These are phyloP conservation scores for Paraleonurus japonicus DNA, from an alignment of 257 asterid genomes.

Conservation along the genomic window DNA sequence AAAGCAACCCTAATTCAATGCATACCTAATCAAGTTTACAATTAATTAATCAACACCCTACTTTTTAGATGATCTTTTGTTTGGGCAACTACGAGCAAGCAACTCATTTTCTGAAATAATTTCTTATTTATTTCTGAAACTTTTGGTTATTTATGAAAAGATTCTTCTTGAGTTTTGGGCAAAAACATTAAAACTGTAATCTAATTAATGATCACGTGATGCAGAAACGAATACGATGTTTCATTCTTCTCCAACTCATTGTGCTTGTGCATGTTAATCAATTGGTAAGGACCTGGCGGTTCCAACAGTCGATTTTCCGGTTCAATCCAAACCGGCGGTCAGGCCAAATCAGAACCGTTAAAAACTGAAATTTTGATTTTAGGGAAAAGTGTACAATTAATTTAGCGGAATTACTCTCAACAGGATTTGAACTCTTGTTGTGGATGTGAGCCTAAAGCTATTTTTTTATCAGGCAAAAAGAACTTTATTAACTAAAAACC, in stretches of 20 bases:
- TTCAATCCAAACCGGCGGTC: too few relatives aligned
- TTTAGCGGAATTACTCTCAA: too few relatives aligned
- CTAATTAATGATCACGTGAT: constrained; percentile 19
- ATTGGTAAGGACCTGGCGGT: too few relatives aligned
- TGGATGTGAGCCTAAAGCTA: too few relatives aligned
- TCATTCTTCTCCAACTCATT: neutral
- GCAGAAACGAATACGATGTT: constrained; percentile 16
- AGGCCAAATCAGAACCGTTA: too few relatives aligned
- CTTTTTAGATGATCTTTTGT: neutral
- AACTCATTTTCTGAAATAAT: neutral
- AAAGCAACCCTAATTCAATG: constrained; percentile 17
- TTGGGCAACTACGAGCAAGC: constrained; percentile 17
- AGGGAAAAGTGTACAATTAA: too few relatives aligned
- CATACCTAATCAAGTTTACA: neutral
- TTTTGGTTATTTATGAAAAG: constrained; percentile 14
- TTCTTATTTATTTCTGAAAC: neutral
- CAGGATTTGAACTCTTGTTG: too few relatives aligned
- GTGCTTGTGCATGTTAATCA: too few relatives aligned
- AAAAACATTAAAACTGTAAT: neutral
- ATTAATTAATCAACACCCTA: neutral
- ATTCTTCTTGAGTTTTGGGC: constrained; percentile 27
- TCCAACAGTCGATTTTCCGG: too few relatives aligned
- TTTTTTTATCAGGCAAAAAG: too few relatives aligned
- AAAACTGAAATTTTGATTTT: too few relatives aligned
- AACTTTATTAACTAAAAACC: too few relatives aligned